A percentile compares a stretch with the other conserved stretches of the same genome.
Evolutionary conservation across 441 rosid genomes (phyloP).

Genomic region (Erodium chrysanthum): DNA sequence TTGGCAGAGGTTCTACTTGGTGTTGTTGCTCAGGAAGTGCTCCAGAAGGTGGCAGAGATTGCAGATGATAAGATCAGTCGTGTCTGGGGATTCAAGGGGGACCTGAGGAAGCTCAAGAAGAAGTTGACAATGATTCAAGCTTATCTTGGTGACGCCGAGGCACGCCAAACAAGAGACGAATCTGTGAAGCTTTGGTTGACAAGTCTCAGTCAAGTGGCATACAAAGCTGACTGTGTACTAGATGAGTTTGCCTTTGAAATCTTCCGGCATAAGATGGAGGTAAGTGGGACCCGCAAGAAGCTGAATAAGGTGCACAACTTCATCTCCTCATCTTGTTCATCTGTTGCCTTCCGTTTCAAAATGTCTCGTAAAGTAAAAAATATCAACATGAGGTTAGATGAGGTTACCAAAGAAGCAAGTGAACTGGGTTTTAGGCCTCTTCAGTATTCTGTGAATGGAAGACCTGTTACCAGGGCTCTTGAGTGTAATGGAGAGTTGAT

Average conservation of each 20-base stretch:
- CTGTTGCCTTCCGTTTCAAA: not conserved
- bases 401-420: not conserved
- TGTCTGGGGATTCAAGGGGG: not conserved
- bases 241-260: not conserved
- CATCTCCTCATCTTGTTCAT: not conserved
- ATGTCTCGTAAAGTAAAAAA: not conserved
- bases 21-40: not conserved
- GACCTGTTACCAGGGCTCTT: no score
- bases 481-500: no score
- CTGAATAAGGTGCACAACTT: not conserved
- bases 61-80: not conserved
- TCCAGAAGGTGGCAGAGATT: not conserved
- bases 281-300: not conserved
- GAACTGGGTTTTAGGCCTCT: not conserved
- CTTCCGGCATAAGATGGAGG: no score
- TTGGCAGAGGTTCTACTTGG: not conserved
- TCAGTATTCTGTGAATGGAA: no score
- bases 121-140: not conserved
- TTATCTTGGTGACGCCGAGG: conserved; percentile 9
- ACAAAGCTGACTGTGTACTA: not conserved
- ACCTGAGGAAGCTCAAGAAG: not conserved
- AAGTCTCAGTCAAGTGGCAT: not conserved
- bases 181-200: conserved; percentile 10
- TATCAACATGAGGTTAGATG: not conserved
- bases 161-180: not conserved